Evolutionary conservation across 2,329 filamentous ascomycete genomes (phyloP).

Genomic region (Seiridium cupressi): DNA sequence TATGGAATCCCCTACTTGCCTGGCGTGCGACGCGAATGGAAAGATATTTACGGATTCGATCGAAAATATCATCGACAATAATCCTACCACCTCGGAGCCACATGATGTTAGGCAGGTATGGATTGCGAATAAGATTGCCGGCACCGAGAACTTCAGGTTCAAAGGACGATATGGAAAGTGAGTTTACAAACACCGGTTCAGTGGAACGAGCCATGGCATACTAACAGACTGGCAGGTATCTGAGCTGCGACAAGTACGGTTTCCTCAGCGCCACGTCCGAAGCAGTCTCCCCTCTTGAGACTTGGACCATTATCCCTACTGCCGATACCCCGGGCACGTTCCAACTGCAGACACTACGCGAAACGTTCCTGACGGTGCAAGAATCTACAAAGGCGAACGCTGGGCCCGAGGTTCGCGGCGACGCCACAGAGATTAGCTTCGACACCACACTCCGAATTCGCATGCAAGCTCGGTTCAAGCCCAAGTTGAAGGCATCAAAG

Average conservation of each 20-base stretch:
- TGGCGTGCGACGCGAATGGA: constrained; percentile 84
- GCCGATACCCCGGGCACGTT: constrained; percentile 69
- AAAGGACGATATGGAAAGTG: constrained; percentile 88
- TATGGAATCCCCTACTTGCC: constrained; percentile 67
- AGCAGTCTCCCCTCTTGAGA: constrained; percentile 81
- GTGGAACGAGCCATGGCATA: not conserved
- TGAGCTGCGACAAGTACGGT: constrained; percentile 83
- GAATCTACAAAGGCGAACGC: constrained; percentile 49
- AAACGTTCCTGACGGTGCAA: constrained; percentile 67
- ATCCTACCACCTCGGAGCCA: constrained; percentile 83
- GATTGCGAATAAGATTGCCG: constrained; percentile 80
- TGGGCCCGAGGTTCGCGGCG: constrained; percentile 69
- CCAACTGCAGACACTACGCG: constrained; percentile 69
- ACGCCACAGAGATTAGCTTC: constrained; percentile 66
- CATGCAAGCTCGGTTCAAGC: constrained; percentile 96
- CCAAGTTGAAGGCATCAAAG: constrained; percentile 72
- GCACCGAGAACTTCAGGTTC: constrained; percentile 79
- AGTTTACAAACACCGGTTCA: constrained; percentile 17
- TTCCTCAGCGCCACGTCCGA: constrained; percentile 73
- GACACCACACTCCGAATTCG: constrained; percentile 75
- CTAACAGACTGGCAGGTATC: constrained; percentile 56
- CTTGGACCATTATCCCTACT: constrained; percentile 66
- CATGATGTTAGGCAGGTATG: constrained; percentile 96
- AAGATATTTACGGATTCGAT: constrained; percentile 79
- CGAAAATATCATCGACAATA: constrained; percentile 84